phyloP scores from a whole-genome alignment of 441 rosid species.

The Eruca vesicaria region DNA sequence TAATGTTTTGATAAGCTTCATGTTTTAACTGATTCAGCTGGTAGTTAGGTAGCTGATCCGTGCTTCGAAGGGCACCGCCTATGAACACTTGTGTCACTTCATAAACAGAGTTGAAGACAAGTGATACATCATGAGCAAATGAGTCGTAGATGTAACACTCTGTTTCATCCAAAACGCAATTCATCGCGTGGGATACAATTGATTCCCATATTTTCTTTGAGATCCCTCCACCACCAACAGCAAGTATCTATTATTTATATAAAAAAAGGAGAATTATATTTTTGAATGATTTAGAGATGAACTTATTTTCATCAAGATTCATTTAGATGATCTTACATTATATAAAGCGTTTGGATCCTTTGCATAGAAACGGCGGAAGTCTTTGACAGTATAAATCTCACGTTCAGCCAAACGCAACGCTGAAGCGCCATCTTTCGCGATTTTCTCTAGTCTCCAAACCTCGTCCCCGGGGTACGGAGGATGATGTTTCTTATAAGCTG shows the following conservation, averaged over 20 bases:
- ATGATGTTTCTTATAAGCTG: slow-evolving; percentile 78
- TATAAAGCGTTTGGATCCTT: slow-evolving; percentile 39
- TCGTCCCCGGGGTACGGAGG: slow-evolving; percentile 64
- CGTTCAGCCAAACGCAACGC: slow-evolving; percentile 37
- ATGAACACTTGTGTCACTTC: slow-evolving; percentile 44
- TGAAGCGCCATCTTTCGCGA: slow-evolving; percentile 61
- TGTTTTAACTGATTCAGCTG: slow-evolving; percentile 54
- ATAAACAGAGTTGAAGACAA: slow-evolving; percentile 57
- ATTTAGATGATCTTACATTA: slow-evolving; percentile 42
- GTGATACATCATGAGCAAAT: slow-evolving; percentile 30
- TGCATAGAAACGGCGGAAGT: slow-evolving; percentile 45
- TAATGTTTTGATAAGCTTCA: slow-evolving; percentile 48
- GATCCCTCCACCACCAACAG: slow-evolving; percentile 16
- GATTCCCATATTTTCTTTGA: slow-evolving; percentile 56
- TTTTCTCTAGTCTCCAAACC: slow-evolving; percentile 76
- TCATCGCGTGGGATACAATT: slow-evolving; percentile 55
- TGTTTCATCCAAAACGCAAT: slow-evolving; percentile 49
- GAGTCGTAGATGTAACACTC: slow-evolving; percentile 43
- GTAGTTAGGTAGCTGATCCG: slow-evolving; percentile 35
- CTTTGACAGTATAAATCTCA: slow-evolving; percentile 42
- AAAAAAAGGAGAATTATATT: background rate
- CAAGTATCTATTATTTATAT: background rate
- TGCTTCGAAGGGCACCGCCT: slow-evolving; percentile 27
- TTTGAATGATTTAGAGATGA: background rate
- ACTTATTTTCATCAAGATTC: background rate